Evolutionary conservation across 352 stramenopile genomes (phyloP), one percentile per base, ranked within the genome.

Genomic region (Globisporangium takayamanum): DNA sequence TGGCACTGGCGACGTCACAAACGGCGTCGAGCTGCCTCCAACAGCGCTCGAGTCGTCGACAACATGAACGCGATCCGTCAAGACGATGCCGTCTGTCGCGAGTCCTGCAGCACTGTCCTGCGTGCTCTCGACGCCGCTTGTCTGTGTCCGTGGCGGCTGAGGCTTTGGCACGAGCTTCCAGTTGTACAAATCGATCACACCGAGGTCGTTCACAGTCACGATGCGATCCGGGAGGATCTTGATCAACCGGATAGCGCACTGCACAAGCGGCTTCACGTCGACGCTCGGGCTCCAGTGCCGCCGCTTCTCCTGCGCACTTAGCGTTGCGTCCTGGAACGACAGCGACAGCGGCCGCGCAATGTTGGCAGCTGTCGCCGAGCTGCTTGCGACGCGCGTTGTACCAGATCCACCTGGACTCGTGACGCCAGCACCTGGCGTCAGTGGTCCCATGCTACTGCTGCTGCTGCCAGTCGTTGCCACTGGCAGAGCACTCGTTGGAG

Each of bases 111-210:
- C 44, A 14, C 18, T 28, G 20, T 49, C 44, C 11, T 10, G 41
- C 15, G 41, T n/a, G 18, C 18, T 22, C 41, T 18, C 41, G n/a
- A 49, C 33, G 33, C 33, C 33, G 10, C 33, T 12, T 2, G 33
- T 39, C 7, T 39, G 33, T 12, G 33, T 12, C 5, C 33, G 33
- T 14, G 41, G 49, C 12, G 68, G 55, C 16, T 59, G 57, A 45
- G 76, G 72, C 54, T 90, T 90, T 2, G 84, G 72, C 15, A 79
- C 16, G 4, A 95, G 59, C 45, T 87, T 94, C 84, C 86, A 95
- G 56, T 89, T 78, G 70, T 90, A 88, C 4, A 94, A 50, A 54
- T 95, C 86, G n/a, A 95, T 77, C 18, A 93, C 84, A 1, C 86
- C 86, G 4, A 94, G 67, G 25, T 92, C 82, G 56, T 93, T 94